These are phyloP conservation scores for Mycena sanguinolenta DNA, from an alignment of 768 basidiomycete genomes.

Conservation along the genomic window DNA sequence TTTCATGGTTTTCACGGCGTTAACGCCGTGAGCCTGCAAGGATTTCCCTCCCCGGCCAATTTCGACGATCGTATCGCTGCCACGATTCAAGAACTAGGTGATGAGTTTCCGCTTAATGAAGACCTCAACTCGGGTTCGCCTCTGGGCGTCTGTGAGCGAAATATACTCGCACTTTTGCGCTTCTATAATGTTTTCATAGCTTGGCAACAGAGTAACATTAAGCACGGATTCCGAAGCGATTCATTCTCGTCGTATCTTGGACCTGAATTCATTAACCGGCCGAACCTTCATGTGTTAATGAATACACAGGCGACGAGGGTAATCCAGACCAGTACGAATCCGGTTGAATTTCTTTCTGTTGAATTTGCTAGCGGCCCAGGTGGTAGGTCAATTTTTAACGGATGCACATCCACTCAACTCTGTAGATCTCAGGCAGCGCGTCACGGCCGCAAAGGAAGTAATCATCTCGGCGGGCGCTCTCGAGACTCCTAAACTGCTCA, in stretches of 20 bases:
- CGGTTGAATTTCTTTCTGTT: constrained; percentile 15
- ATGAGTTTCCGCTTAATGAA: constrained; percentile 54
- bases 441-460: constrained; percentile 65
- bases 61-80: constrained; percentile 43
- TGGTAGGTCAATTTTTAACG: background rate
- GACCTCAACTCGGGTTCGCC: constrained; percentile 59
- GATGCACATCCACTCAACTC: background rate
- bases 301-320: constrained; percentile 44
- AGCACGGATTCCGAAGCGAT: constrained; percentile 36
- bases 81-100: constrained; percentile 48
- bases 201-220: constrained; percentile 33
- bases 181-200: constrained; percentile 18
- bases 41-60: background rate
- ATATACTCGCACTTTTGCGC: background rate
- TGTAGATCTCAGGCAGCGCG: background rate
- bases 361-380: constrained; percentile 8
- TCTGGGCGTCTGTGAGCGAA: constrained; percentile 54
- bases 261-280: constrained; percentile 36
- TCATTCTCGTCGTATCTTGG: constrained; percentile 40
- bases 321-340: constrained; percentile 34
- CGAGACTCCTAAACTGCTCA: constrained; percentile 53
- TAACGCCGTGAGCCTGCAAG: constrained; percentile 42
- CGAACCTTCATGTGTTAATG: constrained; percentile 48
- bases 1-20: constrained; percentile 48
- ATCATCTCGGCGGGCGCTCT: constrained; percentile 58